Percentiles rank a stretch among this genome's conserved stretches.
These are phyloP conservation scores for Aspergillus japonicus DNA, from an alignment of 2,329 filamentous ascomycete genomes.

Conservation along the genomic window DNA sequence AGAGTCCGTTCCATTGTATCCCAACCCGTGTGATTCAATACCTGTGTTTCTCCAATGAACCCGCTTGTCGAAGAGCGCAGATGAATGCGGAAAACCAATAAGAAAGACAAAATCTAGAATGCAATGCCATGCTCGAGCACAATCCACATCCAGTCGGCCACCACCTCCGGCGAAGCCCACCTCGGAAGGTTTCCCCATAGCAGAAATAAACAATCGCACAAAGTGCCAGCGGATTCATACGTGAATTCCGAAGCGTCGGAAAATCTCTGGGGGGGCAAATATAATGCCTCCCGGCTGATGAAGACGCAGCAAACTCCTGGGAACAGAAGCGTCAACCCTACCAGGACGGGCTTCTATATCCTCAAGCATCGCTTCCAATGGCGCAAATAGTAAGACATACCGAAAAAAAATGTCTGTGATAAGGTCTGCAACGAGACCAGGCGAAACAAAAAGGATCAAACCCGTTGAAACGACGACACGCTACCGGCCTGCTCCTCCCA, in stretches of 20 bases:
- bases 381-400: slow-evolving; percentile 25
- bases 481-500: slow-evolving; percentile 46
- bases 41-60: slow-evolving; percentile 40
- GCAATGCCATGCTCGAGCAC: slow-evolving; percentile 23
- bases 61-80: slow-evolving; percentile 37
- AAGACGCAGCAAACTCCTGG: slow-evolving; percentile 4
- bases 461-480: slow-evolving; percentile 39
- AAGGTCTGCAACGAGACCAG: slow-evolving; percentile 20
- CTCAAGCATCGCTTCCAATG: slow-evolving; percentile 27
- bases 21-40: slow-evolving; percentile 39
- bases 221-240: slow-evolving; percentile 16
- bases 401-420: slow-evolving; percentile 23
- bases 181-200: background rate
- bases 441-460: slow-evolving; percentile 24
- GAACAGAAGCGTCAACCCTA: slow-evolving; percentile 19
- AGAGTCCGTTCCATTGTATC: slow-evolving; percentile 40
- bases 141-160: slow-evolving; percentile 14
- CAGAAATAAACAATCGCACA: slow-evolving; percentile 11
- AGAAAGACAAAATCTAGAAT: slow-evolving; percentile 28
- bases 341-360: slow-evolving; percentile 24
- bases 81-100: slow-evolving; percentile 24
- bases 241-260: slow-evolving; percentile 8
- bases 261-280: background rate
- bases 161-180: background rate
- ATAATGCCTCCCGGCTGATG: slow-evolving; percentile 9